Base-by-base conservation (phyloP, 2,329 filamentous ascomycete genomes). In the Gliomastix tumulicola region DNA sequence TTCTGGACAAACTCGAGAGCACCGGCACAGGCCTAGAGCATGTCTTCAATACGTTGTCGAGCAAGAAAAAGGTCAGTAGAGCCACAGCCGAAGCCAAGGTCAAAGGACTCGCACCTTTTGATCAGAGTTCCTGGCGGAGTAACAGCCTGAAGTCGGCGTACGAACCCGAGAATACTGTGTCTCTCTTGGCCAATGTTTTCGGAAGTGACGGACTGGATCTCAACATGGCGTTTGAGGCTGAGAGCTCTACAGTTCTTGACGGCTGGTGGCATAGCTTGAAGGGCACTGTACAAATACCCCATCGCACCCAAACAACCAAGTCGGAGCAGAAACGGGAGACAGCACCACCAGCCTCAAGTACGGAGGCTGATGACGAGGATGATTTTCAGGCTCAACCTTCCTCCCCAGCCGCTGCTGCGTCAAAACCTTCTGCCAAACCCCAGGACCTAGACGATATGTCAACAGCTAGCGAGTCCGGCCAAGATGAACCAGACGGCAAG, bases 1-100 rank as follows among this genome's bases (percentile, higher is more conserved):
- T 78, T 13, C 45, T 69, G 5, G 72, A 77, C 46, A 77, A 77
- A 51, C 54, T 78, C 1, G 71, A 72, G 40, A 62, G 65, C 3
- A 62, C 66, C 35, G 69, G 71, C 3, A 68, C 59, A 1, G 67
- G 71, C 0, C 50, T 76, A 8, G 74, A 76, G 40, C 60, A 71
- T 41, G 59, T 76, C 9, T 79, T 78, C 50, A 68, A 68, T 21
- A 46, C 62, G 6, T 53, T 76, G 4, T 65, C 68, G 4, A 63
- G 66, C 0, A 71, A 68, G 42, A 66, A 66, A 30, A 70, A 63
- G 41, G 49, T 66, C 6, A 60, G 62, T 5, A 61, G 71, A 36
- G 49, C 57, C 5, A 49, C 50, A 5, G 70, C 70, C 5, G 66
- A 69, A 32, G 62, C 62, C 6, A 69, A 65, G 25, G 59, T 79